Conservation (phyloP, 108 stramenopile species). For the Pinguiococcus pyrenoidosus region DNA sequence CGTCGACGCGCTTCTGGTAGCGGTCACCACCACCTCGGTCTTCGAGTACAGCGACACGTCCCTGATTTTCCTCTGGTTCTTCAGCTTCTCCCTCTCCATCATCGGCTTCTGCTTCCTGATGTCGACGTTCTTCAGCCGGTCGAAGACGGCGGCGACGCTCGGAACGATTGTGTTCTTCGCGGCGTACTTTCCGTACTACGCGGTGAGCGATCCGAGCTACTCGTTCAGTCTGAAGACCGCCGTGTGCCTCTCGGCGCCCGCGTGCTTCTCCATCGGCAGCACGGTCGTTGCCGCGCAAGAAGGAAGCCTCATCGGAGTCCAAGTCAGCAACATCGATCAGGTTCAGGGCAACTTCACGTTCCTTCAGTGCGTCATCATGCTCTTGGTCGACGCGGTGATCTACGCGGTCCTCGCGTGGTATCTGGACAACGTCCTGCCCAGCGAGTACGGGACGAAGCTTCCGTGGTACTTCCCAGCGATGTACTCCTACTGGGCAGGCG, state of each 20-base stretch:
- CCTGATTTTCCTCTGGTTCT: slow-evolving; percentile 25
- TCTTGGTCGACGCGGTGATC: slow-evolving; percentile 55
- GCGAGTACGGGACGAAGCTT: slow-evolving; percentile 62
- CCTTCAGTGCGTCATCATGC: slow-evolving; percentile 27
- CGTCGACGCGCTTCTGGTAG: slow-evolving; percentile 9
- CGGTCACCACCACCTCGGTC: slow-evolving; percentile 3
- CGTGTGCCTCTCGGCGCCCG: slow-evolving; percentile 3
- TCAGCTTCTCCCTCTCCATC: slow-evolving; percentile 5
- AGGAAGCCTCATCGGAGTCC: slow-evolving; percentile 36
- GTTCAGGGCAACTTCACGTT: slow-evolving; percentile 23
- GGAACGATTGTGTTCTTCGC: slow-evolving; percentile 48
- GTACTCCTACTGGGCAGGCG: slow-evolving; percentile 47
- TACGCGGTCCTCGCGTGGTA: slow-evolving; percentile 74
- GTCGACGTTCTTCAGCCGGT: slow-evolving; percentile 31
- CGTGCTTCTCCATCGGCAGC: slow-evolving; percentile 7
- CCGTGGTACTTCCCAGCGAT: slow-evolving; percentile 66
- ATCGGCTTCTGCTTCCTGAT: slow-evolving; percentile 23
- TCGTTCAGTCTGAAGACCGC: too few relatives aligned
- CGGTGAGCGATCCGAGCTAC: slow-evolving; percentile 40
- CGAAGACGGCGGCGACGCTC: slow-evolving; percentile 43
- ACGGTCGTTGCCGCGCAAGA: slow-evolving; percentile 1
- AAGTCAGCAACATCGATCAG: slow-evolving; percentile 14
- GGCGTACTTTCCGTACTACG: slow-evolving; percentile 46
- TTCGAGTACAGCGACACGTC: slow-evolving; percentile 16
- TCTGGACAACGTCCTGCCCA: slow-evolving; percentile 56